Percentiles rank a stretch among this genome's conserved stretches.
Conservation (phyloP, 2,329 filamentous ascomycete species). For the Cucurbitaria berberidis region DNA sequence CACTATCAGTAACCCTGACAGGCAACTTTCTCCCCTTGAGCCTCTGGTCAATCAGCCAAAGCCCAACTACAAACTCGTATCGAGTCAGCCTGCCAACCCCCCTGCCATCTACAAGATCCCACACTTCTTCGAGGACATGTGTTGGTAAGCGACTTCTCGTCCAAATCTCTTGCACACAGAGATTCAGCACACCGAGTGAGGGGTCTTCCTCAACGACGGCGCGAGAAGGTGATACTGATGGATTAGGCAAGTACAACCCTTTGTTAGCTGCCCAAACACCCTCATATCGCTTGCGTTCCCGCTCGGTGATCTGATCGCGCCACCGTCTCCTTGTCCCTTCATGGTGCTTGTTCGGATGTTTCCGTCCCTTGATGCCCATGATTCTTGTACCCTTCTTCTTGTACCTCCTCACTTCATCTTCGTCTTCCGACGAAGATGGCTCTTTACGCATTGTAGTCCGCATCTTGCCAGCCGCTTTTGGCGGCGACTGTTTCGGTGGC, state of each 20-base stretch:
- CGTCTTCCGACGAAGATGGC: conserved; percentile 49
- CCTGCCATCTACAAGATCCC: conserved; percentile 72
- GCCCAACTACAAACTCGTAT: conserved; percentile 80
- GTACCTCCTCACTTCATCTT: conserved; percentile 63
- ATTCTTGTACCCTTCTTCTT: conserved; percentile 64
- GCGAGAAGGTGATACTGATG: conserved; percentile 6
- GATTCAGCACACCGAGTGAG: conserved; percentile 65
- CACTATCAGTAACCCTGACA: conserved; percentile 70
- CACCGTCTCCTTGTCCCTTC: conserved; percentile 77
- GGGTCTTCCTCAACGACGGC: conserved; percentile 26
- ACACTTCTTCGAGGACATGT: conserved; percentile 76
- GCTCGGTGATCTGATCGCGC: conserved; percentile 74
- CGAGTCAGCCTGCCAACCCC: conserved; percentile 63
- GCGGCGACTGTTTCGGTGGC: conserved; percentile 43
- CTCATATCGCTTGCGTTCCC: conserved; percentile 81
- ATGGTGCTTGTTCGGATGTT: conserved; percentile 74
- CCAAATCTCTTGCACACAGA: conserved; percentile 80
- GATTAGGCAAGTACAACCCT: conserved; percentile 55
- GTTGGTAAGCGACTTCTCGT: conserved; percentile 68
- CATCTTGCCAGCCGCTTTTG: conserved; percentile 59
- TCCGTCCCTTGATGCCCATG: conserved; percentile 49
- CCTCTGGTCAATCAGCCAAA: conserved; percentile 83
- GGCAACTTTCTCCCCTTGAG: conserved; percentile 82
- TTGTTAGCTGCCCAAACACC: conserved; percentile 85
- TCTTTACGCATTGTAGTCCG: conserved; percentile 70